These are phyloP conservation scores for Teunomyces tritomae DNA, from an alignment of 805 yeast species.

Conservation along the genomic window DNA sequence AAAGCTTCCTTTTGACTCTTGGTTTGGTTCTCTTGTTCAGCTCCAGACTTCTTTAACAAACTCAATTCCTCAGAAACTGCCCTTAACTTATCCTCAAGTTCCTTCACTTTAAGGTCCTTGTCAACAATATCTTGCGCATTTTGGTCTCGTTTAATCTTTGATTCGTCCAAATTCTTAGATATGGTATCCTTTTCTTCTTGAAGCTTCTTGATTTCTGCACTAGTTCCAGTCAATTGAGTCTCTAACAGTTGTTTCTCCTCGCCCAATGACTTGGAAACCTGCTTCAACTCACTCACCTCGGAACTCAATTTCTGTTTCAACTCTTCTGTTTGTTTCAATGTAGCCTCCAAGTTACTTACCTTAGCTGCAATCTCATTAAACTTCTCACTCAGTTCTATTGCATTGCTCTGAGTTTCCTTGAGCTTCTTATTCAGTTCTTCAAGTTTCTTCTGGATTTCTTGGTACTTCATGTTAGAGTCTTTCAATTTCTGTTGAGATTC, in stretches of 20 bases:
- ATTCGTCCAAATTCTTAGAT: not conserved
- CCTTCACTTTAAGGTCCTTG: not conserved
- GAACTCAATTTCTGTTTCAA: not conserved
- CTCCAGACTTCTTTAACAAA: not conserved
- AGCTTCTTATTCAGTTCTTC: not conserved
- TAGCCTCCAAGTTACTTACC: not conserved
- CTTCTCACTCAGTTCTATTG: not conserved
- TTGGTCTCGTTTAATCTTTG: not conserved
- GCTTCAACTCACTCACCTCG: not conserved
- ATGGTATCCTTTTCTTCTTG: conserved; percentile 1
- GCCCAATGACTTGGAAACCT: not conserved
- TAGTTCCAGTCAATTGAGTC: conserved; percentile 3
- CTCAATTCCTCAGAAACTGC: not conserved
- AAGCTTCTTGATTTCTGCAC: not conserved
- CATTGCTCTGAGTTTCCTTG: not conserved
- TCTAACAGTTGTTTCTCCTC: conserved; percentile 2
- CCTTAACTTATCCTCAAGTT: not conserved
- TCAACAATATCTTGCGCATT: not conserved
- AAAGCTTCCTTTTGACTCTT: not conserved
- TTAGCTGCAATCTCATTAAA: not conserved
- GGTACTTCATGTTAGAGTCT: not conserved
- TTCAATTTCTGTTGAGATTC: not conserved
- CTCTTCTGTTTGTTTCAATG: not conserved
- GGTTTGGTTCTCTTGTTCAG: not conserved
- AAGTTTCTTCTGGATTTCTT: not conserved